Base-by-base conservation (phyloP, 164 flowering plant genomes). In the Liriodendron chinense region DNA sequence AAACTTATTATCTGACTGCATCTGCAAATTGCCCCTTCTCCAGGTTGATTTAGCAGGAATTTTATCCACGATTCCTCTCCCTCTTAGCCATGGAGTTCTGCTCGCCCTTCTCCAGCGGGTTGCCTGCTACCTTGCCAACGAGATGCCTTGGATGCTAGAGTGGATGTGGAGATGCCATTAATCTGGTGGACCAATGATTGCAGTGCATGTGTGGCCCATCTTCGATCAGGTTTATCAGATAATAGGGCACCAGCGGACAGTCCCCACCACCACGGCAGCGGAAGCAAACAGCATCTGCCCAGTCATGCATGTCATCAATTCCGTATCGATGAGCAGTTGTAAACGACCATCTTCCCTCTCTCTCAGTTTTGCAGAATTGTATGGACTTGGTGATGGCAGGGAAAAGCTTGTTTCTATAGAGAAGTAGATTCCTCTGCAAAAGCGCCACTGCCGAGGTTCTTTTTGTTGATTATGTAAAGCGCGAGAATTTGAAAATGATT, bases 21-120 rank as follows among this genome's bases (percentile, higher is more conserved):
- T n/a, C n/a, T n/a, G n/a, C n/a, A n/a, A n/a, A n/a, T n/a, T n/a
- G n/a, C n/a, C n/a, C n/a, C n/a, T n/a, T 70, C 25, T 24, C 28
- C 87, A 96, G 99, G 98, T 92, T 70, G 93, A 94, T 86, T 81
- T 96, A 28, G 88, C 75, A 20, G 83, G 86, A 28, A 75, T 96
- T 2, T 75, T 92, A 82, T 74, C 92, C 1, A 74, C 75, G 77
- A 81, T 74, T 25, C 97, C 98, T 69, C 81, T 86, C n/a, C 93
- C 95, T 0, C 77, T 96, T 80, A 92, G 92, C 83, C 99, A 96
- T n/a, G n/a, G n/a, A n/a, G n/a, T n/a, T n/a, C n/a, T n/a, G n/a
- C n/a, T n/a, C n/a, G n/a, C n/a, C n/a, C 98, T 96, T 75, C 83
- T 96, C 65, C 99, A 96, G 84, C 98, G 92, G 83, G 72, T 96